Base-by-base conservation (phyloP, 495 filamentous ascomycete genomes). In the Hyaloscypha variabilis region DNA sequence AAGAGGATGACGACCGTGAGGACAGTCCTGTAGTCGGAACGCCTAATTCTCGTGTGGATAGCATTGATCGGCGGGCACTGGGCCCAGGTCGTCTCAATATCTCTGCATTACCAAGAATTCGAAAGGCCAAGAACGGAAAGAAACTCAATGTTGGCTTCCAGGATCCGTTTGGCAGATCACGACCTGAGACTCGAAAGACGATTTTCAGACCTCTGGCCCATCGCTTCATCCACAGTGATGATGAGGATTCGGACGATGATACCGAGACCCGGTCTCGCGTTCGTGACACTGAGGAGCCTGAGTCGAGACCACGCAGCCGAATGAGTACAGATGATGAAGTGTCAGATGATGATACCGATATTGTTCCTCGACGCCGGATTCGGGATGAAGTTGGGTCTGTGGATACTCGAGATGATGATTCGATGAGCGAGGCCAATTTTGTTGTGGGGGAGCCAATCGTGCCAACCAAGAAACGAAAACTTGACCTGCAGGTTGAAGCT, bases 261-360 rank as follows among this genome's bases (percentile, higher is more conserved):
- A 86, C 82, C 17, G 86, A 89, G 54, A 82, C 85, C 50, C 85
- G 88, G 65, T 88, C 90, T 30, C 74, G 88, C 26, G 84, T 82
- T 8, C 79, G 87, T 55, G 91, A 95, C 69, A 92, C 88, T 0
- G 91, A 94, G 71, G 92, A 95, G 63, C 85, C 87, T 56, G 93
- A 94, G 54, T 96, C 92, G 63, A 82, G 91, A 21, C 89, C 92
- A 19, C 78, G 87, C 14, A 97, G 93, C 73, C 89, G 90, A 13
- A 86, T 91, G 81, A 90, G 88, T 69, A 86, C 87, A 30, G 86
- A 82, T 39, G 85, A 88, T 31, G 88, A 89, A 25, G 81, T 75
- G 1, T 87, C 83, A 23, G 90, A 92, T 66, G 87, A 92, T 30
- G 89, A 70, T 28, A 60, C 42, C 2, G 64, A 67, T 42, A 31